Conservation (phyloP, 495 filamentous ascomycete genomes). For the Amorphotheca resinae region DNA sequence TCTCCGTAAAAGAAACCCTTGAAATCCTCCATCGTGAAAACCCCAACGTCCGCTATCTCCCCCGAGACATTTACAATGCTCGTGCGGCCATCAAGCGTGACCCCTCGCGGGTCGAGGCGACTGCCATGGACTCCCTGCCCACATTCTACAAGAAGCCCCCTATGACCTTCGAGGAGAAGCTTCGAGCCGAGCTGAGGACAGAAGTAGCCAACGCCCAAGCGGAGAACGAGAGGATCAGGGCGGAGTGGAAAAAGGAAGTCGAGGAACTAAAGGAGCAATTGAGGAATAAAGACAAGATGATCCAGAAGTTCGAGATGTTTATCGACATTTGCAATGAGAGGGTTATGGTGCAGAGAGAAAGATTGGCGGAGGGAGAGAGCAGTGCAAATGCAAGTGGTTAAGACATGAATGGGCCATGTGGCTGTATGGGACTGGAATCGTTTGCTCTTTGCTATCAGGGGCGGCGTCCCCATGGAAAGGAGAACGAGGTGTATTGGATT, state of each 20-base stretch:
- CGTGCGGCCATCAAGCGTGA: conserved; percentile 45
- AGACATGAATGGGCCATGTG: not conserved
- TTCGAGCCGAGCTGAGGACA: conserved; percentile 38
- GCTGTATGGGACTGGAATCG: not conserved
- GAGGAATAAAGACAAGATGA: conserved; percentile 39
- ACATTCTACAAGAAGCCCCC: conserved; percentile 42
- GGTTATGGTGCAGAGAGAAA: conserved; percentile 38
- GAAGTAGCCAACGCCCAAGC: conserved; percentile 36
- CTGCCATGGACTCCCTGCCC: conserved; percentile 36
- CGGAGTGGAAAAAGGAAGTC: conserved; percentile 35
- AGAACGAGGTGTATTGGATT: too few species aligned
- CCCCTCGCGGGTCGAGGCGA: conserved; percentile 38
- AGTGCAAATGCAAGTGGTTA: conserved; percentile 2
- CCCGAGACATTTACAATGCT: conserved; percentile 45
- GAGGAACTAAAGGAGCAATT: conserved; percentile 35
- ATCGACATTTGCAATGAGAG: conserved; percentile 47
- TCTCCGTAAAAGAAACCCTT: conserved; percentile 41
- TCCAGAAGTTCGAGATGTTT: conserved; percentile 45
- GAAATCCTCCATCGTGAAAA: conserved; percentile 43
- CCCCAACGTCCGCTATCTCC: conserved; percentile 39
- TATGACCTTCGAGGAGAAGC: conserved; percentile 41
- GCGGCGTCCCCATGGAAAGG: too few species aligned
- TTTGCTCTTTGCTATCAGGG: too few species aligned
- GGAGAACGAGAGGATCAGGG: conserved; percentile 33
- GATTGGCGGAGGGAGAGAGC: conserved; percentile 21